Percentiles rank a stretch among this genome's conserved stretches.
Evolutionary conservation across 768 basidiomycete genomes (phyloP).

Genomic region (Mycena kentingensis): DNA sequence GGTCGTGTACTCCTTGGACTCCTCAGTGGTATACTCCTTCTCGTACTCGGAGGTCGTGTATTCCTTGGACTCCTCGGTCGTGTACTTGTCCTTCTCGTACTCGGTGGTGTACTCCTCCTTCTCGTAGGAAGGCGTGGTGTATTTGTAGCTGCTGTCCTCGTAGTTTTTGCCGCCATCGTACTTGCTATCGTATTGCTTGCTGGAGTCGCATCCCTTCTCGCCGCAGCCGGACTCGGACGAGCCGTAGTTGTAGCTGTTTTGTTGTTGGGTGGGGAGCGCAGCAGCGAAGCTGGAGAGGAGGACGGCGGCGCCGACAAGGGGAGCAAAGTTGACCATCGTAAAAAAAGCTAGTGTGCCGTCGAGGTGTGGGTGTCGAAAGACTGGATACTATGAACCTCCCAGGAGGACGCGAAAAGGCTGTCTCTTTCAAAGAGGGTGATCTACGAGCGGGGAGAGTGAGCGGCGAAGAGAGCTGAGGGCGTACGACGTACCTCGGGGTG

Average conservation of each 20-base stretch:
- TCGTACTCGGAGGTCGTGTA: conserved; percentile 24
- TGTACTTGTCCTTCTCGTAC: conserved; percentile 18
- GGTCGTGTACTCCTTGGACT: conserved; percentile 39
- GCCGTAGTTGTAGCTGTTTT: conserved; percentile 14
- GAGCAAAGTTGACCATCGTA: conserved; percentile 64
- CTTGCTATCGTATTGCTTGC: conserved; percentile 25
- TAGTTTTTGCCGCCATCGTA: conserved; percentile 16
- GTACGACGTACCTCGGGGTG: conserved; percentile 46
- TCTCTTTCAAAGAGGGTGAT: conserved; percentile 77
- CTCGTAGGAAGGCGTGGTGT: conserved; percentile 16
- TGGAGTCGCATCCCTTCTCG: conserved; percentile 21
- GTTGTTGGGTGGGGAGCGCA: conserved; percentile 38
- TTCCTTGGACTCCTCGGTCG: conserved; percentile 27
- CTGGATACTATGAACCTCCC: conserved; percentile 57
- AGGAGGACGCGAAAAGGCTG: conserved; percentile 54
- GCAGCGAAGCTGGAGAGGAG: conserved; percentile 53
- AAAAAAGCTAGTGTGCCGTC: conserved; percentile 44
- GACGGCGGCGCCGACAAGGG: conserved; percentile 55
- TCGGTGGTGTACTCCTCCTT: conserved; percentile 23
- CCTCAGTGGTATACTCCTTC: conserved; percentile 39
- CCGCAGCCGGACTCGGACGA: conserved; percentile 19
- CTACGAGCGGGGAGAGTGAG: conserved; percentile 32
- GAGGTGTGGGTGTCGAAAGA: conserved; percentile 47
- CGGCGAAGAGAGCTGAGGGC: conserved; percentile 1
- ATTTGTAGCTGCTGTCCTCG: conserved; percentile 25